Evolutionary conservation across 2,329 filamentous ascomycete genomes (phyloP), one percentile per base, ranked within the genome.

Genomic region (Cladosporium sp.): DNA sequence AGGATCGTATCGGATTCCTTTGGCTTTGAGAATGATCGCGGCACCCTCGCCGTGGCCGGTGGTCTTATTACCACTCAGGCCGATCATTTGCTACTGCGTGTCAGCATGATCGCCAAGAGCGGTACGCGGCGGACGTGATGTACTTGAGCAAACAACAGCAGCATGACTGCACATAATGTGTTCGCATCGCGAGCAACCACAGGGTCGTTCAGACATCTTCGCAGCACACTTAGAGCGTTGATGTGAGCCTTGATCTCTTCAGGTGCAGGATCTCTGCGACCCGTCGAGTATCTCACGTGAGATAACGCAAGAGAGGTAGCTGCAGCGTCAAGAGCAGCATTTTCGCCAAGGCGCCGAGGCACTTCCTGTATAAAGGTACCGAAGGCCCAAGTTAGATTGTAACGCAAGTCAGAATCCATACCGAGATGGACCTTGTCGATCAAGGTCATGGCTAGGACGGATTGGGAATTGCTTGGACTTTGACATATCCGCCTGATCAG

Each of bases 151-250:
- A 61, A 40, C 19, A 56, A 28, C 20, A 61, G 19, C 2, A 62
- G 30, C 60, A 62, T 60, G 11, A 60, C 51, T 9, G 60, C 60
- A 51, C 55, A 60, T 12, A 62, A 38, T 3, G 60, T 60, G 17
- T 58, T 59, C 2, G 42, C 25, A n/a, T 59, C 55, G 14, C 55
- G 51, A n/a, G 60, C 60, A 19, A 45, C 25, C 14, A 15, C 28
- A 7, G 50, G 38, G 52, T 60, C 51, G 25, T 62, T 45, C 9
- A 60, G 43, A 15, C 50, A 55, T 3, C 7, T n/a, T 22, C 56
- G 12, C 50, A 62, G 37, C 17, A 38, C 45, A 7, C 19, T 19
- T n/a, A 61, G 45, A 4, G 60, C 60, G 6, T 56, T 30, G 11
- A 45, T 50, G 20, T 62, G 59, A 5, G 51, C 51, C 49, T 49